Evolutionary conservation across 2,329 filamentous ascomycete genomes (phyloP).

Genomic region (Chaetomium sp.): DNA sequence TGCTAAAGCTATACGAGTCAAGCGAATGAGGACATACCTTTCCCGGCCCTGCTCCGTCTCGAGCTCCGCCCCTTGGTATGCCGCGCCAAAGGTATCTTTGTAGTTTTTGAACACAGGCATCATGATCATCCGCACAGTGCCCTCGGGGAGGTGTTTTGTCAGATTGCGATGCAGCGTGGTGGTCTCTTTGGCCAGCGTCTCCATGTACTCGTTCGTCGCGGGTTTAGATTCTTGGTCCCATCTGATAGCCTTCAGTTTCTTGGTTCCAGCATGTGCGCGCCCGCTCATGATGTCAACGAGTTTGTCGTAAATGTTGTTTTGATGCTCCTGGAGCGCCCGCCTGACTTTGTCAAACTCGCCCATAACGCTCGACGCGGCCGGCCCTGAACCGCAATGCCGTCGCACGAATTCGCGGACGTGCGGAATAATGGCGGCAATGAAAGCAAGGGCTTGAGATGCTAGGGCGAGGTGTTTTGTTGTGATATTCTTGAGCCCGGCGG

Average conservation of each 20-base stretch:
- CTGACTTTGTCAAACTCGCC: slow-evolving; percentile 88
- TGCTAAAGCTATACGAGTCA: neutral
- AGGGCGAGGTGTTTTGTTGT: slow-evolving; percentile 93
- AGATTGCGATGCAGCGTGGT: slow-evolving; percentile 81
- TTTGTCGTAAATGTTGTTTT: slow-evolving; percentile 88
- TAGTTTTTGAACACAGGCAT: slow-evolving; percentile 80
- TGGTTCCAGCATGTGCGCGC: slow-evolving; percentile 72
- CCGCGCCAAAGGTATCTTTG: slow-evolving; percentile 73
- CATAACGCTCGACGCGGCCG: slow-evolving; percentile 62
- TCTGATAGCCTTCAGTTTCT: slow-evolving; percentile 71
- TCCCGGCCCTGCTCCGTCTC: slow-evolving; percentile 68
- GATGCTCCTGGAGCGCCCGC: slow-evolving; percentile 82
- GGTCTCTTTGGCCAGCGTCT: slow-evolving; percentile 84
- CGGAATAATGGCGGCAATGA: slow-evolving; percentile 83
- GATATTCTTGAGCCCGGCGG: slow-evolving; percentile 91
- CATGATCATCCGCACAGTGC: slow-evolving; percentile 81
- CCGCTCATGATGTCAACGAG: slow-evolving; percentile 89
- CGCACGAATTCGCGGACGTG: slow-evolving; percentile 91
- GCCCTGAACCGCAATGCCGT: slow-evolving; percentile 64
- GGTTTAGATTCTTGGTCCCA: slow-evolving; percentile 63
- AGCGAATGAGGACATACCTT: slow-evolving; percentile 56
- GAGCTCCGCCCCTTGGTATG: slow-evolving; percentile 66
- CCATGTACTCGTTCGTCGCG: slow-evolving; percentile 71
- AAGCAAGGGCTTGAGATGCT: slow-evolving; percentile 84
- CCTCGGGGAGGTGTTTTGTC: slow-evolving; percentile 76